Percentiles rank a stretch among this genome's conserved stretches.
These are phyloP conservation scores for Sequoiadendron giganteum DNA, from an alignment of 75 land plant species.

Conservation along the genomic window DNA sequence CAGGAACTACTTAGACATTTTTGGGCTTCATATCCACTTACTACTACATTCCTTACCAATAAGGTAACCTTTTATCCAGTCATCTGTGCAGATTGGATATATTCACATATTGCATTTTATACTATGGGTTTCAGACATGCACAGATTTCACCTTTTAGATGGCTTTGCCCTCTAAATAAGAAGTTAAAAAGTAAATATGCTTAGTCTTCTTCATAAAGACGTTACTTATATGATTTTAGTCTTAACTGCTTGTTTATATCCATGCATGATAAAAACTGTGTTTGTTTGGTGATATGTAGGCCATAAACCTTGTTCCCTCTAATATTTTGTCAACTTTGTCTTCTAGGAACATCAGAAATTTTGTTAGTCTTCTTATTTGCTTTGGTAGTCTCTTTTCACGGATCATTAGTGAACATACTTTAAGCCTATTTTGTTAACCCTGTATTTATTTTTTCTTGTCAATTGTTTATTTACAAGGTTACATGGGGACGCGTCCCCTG, in stretches of 20 bases:
- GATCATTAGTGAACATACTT: no score
- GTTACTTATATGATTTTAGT: neutral
- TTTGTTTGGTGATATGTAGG: neutral
- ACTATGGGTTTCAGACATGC: neutral
- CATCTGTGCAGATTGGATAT: neutral
- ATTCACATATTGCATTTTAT: neutral
- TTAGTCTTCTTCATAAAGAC: neutral
- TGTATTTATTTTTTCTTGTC: no score
- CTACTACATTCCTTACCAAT: conserved; percentile 48
- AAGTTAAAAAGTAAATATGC: neutral
- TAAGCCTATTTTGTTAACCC: no score
- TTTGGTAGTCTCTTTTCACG: no score
- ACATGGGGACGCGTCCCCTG: no score
- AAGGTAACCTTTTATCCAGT: conserved; percentile 42
- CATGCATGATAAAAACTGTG: neutral
- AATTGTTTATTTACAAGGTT: no score
- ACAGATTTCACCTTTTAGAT: neutral
- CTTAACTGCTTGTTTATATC: neutral
- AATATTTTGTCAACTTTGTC: neutral
- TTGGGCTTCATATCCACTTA: conserved; percentile 94
- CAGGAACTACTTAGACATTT: conserved; percentile 89
- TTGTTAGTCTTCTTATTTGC: neutral
- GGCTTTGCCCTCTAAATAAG: neutral
- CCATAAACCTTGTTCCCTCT: neutral
- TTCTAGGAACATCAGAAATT: neutral